These are phyloP conservation scores for Suhomyces vadensis DNA, from an alignment of 805 yeast species.

Conservation along the genomic window DNA sequence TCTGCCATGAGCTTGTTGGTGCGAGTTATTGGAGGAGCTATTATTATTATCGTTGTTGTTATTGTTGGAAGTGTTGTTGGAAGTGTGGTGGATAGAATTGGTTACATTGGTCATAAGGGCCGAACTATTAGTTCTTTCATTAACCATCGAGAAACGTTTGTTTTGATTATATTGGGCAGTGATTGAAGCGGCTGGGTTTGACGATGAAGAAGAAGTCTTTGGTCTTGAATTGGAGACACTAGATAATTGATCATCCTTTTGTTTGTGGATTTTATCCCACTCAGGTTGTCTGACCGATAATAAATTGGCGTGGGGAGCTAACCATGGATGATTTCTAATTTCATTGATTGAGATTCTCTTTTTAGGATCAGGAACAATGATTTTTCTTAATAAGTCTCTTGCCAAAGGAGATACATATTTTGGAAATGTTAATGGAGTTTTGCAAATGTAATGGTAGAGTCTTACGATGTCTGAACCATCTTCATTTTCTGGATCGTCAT, in stretches of 20 bases:
- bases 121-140: constrained; percentile 35
- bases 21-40: constrained; percentile 2
- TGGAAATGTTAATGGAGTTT: constrained; percentile 91
- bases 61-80: constrained; percentile 4
- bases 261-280: constrained; percentile 68
- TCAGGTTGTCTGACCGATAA: constrained; percentile 82
- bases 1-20: constrained; percentile 27
- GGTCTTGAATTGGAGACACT: constrained; percentile 4
- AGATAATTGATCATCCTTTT: constrained; percentile 22
- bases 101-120: constrained; percentile 11
- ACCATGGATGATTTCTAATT: constrained; percentile 84
- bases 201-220: neutral
- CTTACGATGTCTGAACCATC: constrained; percentile 93
- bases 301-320: constrained; percentile 79
- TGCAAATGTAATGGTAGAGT: constrained; percentile 86
- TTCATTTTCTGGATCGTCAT: constrained; percentile 95
- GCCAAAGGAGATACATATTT: constrained; percentile 90
- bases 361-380: constrained; percentile 81
- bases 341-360: constrained; percentile 68
- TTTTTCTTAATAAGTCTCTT: constrained; percentile 82
- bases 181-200: constrained; percentile 9
- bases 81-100: constrained; percentile 2
- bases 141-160: constrained; percentile 48
- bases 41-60: neutral
- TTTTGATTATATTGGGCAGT: constrained; percentile 22